Evolutionary conservation across 2,329 filamentous ascomycete genomes (phyloP), one percentile per base, ranked within the genome.

Genomic region (Calonectria leucothoes): DNA sequence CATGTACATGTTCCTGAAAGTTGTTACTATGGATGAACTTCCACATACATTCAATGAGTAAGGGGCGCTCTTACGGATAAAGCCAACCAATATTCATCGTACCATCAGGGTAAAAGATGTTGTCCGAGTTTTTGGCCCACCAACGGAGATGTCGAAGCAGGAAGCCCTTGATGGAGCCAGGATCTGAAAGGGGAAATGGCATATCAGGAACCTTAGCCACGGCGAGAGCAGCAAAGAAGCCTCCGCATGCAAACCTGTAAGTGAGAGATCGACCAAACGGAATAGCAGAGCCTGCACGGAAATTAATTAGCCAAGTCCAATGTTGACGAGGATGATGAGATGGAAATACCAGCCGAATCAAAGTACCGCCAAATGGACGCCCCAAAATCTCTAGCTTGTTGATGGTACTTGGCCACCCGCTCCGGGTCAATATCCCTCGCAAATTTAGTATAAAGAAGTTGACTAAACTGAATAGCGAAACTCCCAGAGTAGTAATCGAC

Each of bases 401-500:
- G 72, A 33, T 80, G 81, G 75, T 86, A 89, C 11, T 70, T 74
- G 14, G 80, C 80, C 5, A 82, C 83, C 25, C 88, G 79, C 35
- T 79, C 74, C 0, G 82, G 80, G 63, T 89, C 87, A 4, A 87
- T 51, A 20, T 88, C 84, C 0, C 75, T 71, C 0, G 86, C 87
- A 72, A 87, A 86, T 10, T 84, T 85, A 0, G 84, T 81, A 72
- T 87, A 90, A 0, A 89, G 78, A 3, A 89, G 78, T 71, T 89
- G 88, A 2, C 84, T 85, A 39, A 89, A 89, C 69, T 89, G 88
- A 11, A 90, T 88, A 0, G 88, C 88, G 69, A 90, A 90, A 57
- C 88, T 89, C 0, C 88, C 88, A 1, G 88, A 89, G 69, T 90
- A 90, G 76, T 89, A 89, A 66, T 89, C 88, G 0, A 85, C 87